Conservation (phyloP, 352 stramenopile species). For the Saprolegnia parasitica region DNA sequence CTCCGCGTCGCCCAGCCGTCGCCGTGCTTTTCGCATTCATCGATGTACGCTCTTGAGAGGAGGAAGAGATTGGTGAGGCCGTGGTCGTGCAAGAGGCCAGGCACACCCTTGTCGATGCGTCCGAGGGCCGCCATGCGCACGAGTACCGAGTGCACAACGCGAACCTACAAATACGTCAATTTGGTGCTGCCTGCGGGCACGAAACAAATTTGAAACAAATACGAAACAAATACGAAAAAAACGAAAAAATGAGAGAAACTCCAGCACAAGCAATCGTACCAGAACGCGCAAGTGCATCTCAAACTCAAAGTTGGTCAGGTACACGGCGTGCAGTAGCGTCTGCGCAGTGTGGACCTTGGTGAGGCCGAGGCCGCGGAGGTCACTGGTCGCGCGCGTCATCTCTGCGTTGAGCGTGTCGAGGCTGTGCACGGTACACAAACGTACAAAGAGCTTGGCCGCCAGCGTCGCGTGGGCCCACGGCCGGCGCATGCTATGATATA, state of each 20-base stretch:
- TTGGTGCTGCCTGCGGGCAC: not conserved
- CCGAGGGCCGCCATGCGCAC: slow-evolving; percentile 33
- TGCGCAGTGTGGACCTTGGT: not conserved
- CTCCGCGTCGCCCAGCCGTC: slow-evolving; percentile 21
- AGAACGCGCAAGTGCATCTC: slow-evolving; percentile 20
- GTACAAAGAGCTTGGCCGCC: slow-evolving; percentile 8
- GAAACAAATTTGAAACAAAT: too few species aligned
- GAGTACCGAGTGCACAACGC: slow-evolving; percentile 26
- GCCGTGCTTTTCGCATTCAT: slow-evolving; percentile 25
- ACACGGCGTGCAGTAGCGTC: not conserved
- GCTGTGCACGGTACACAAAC: not conserved
- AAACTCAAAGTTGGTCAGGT: slow-evolving; percentile 21
- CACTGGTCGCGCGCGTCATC: not conserved
- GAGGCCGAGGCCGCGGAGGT: not conserved
- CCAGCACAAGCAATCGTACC: not conserved
- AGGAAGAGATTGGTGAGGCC: slow-evolving; percentile 22
- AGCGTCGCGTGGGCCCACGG: not conserved
- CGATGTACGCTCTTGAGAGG: slow-evolving; percentile 24
- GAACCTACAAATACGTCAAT: not conserved
- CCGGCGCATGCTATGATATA: not conserved
- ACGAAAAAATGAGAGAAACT: too few species aligned
- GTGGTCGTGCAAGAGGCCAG: slow-evolving; percentile 32
- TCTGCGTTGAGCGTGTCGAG: not conserved
- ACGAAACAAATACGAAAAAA: too few species aligned
- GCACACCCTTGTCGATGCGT: slow-evolving; percentile 36